Evolutionary conservation across 176 grass and related monocot genomes (phyloP), one percentile per base, ranked within the genome.

Genomic region (Canna indica): DNA sequence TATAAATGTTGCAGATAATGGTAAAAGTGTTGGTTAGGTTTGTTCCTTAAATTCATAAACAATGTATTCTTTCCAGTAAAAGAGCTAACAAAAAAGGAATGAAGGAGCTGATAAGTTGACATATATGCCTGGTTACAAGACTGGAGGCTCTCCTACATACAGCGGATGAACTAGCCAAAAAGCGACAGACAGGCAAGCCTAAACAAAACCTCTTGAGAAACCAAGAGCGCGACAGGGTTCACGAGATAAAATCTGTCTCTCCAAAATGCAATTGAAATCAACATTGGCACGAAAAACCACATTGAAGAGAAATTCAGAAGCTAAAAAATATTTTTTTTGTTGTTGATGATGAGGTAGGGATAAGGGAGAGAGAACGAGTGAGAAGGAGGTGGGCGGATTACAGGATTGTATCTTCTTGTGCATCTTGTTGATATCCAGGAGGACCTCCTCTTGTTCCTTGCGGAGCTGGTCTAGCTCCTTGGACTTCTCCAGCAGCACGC

Each of bases 391-490:
- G 38, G 8, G 18, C 4, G 22, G 18, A 75, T 79, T 69, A 87
- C 84, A 67, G 62, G 81, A 54, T 35, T 83, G 82, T 38, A 91
- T 75, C 76, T 87, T 91, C 84, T 87, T 91, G 79, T 87, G 88
- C 30, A 84, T 75, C 84, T 87, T 91, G 69, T 87, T 91, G 72
- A 91, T 91, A 47, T 91, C 88, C 17, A 4, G 36, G 48, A 76
- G 1, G 18, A 87, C 59, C 0, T 91, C 84, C 4, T 91, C 88
- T 57, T 87, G 84, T 0, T 91, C 84, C 81, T 91, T 87, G 54
- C 73, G 76, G 38, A 91, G 73, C 76, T 79, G 81, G 69, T 91
- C 88, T 67, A 91, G 64, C 64, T 91, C 88, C 81, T 91, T 91
- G 68, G 84, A 80, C 76, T 91, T 91, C 30, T 91, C 88, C 24